Conservation (phyloP, 106 monocot genomes). For the Narthecium ossifragum region DNA sequence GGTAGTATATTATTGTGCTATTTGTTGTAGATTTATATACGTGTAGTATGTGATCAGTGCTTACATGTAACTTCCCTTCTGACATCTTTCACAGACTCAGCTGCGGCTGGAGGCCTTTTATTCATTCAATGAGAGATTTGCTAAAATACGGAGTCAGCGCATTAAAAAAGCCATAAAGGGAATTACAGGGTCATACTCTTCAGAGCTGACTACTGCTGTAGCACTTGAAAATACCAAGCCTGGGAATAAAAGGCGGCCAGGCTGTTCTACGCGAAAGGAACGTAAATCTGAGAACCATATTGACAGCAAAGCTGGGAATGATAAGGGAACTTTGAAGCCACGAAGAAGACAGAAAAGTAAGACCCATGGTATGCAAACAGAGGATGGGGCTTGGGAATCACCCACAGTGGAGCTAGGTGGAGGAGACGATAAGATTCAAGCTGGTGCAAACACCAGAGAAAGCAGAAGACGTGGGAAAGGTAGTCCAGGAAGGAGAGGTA, state of each 20-base stretch:
- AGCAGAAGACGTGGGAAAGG: constrained; percentile 13
- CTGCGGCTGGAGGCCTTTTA: constrained; percentile 90
- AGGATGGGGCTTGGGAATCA: constrained; percentile 14
- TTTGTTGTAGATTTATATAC: too few species aligned
- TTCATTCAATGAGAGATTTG: constrained; percentile 95
- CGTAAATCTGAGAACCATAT: not conserved
- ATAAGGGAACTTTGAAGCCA: constrained; percentile 12
- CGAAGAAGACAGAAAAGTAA: constrained; percentile 8
- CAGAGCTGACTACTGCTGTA: constrained; percentile 35
- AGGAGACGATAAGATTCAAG: constrained; percentile 6
- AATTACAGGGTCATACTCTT: constrained; percentile 55
- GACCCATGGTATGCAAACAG: not conserved
- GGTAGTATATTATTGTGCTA: too few species aligned
- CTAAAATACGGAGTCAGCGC: constrained; percentile 88
- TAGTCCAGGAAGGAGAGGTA: constrained; percentile 3
- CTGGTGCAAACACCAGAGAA: not conserved
- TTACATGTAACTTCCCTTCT: too few species aligned
- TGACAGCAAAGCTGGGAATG: constrained; percentile 3
- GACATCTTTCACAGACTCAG: constrained; percentile 85
- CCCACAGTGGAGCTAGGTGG: constrained; percentile 1
- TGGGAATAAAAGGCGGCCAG: constrained; percentile 14
- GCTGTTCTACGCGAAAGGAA: not conserved
- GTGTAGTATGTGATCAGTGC: too few species aligned
- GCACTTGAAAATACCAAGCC: constrained; percentile 10
- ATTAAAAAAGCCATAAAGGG: constrained; percentile 95